These are phyloP conservation scores for Teratosphaeria gauchensis DNA, from an alignment of 2,329 filamentous ascomycete genomes.

Conservation along the genomic window DNA sequence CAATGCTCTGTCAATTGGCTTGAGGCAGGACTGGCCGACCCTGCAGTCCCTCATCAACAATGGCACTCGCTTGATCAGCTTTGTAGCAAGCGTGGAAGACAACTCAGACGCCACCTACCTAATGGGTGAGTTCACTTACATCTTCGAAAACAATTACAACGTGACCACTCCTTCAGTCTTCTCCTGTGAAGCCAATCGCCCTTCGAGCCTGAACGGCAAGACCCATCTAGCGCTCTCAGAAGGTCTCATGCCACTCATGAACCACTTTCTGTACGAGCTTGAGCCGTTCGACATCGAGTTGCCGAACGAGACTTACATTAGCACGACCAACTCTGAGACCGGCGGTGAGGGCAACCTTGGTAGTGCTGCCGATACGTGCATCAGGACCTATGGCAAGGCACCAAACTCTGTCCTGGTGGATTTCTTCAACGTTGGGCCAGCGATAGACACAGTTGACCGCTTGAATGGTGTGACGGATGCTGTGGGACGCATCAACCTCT, in stretches of 20 bases:
- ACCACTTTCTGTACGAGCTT: conserved; percentile 62
- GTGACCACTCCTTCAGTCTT: conserved; percentile 54
- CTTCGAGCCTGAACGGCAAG: conserved; percentile 42
- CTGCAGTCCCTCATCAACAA: conserved; percentile 58
- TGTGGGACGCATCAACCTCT: conserved; percentile 32
- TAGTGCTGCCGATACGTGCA: conserved; percentile 42
- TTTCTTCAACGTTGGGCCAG: conserved; percentile 64
- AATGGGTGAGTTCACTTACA: conserved; percentile 52
- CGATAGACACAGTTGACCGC: conserved; percentile 58
- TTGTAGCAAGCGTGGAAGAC: conserved; percentile 47
- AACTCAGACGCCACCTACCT: conserved; percentile 44
- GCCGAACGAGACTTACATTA: conserved; percentile 48
- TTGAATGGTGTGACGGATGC: conserved; percentile 50
- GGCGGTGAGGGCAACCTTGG: conserved; percentile 47
- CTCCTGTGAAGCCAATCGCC: conserved; percentile 62
- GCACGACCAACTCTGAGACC: conserved; percentile 55
- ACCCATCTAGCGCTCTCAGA: conserved; percentile 42
- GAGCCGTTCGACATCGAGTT: conserved; percentile 46
- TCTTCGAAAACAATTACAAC: conserved; percentile 67
- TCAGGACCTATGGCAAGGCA: conserved; percentile 47
- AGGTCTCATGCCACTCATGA: conserved; percentile 61
- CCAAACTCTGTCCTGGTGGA: conserved; percentile 73
- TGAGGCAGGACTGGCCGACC: conserved; percentile 54
- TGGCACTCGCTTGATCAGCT: conserved; percentile 57
- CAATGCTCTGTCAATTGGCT: neutral